phyloP scores from a whole-genome alignment of 805 yeast species.

The Naumovozyma castellii region DNA sequence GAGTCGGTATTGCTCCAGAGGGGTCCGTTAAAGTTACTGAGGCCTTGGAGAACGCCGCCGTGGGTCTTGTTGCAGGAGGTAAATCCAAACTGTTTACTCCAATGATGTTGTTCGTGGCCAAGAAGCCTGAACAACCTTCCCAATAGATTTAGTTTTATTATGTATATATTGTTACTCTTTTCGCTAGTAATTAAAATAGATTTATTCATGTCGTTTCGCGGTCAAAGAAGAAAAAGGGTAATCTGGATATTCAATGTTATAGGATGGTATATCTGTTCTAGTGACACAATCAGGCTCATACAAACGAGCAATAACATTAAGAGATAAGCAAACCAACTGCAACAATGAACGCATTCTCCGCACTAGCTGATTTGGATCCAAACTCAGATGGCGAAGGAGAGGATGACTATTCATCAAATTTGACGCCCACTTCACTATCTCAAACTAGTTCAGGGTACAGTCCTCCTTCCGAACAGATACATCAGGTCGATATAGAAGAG shows the following conservation, averaged over 20 bases:
- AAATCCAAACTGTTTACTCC: conserved; percentile 85
- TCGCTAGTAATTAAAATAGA: too few relatives aligned
- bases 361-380: not conserved
- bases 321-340: not conserved
- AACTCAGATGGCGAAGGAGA: not conserved
- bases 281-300: too few relatives aligned
- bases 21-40: conserved; percentile 83
- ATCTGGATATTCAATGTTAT: too few relatives aligned
- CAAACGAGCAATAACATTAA: too few relatives aligned
- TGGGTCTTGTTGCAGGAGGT: conserved; percentile 91
- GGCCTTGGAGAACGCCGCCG: conserved; percentile 95
- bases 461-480: not conserved
- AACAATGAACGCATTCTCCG: not conserved
- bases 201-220: not conserved
- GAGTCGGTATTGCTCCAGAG: conserved; percentile 79
- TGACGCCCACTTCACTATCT: not conserved
- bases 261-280: too few relatives aligned
- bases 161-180: not conserved
- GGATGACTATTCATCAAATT: not conserved
- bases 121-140: conserved; percentile 51
- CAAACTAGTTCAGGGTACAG: not conserved
- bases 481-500: conserved; percentile 17
- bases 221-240: not conserved
- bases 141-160: conserved; percentile 6
- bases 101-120: conserved; percentile 88